phyloP scores from a whole-genome alignment of 441 rosid species.

The Populus hybrid region DNA sequence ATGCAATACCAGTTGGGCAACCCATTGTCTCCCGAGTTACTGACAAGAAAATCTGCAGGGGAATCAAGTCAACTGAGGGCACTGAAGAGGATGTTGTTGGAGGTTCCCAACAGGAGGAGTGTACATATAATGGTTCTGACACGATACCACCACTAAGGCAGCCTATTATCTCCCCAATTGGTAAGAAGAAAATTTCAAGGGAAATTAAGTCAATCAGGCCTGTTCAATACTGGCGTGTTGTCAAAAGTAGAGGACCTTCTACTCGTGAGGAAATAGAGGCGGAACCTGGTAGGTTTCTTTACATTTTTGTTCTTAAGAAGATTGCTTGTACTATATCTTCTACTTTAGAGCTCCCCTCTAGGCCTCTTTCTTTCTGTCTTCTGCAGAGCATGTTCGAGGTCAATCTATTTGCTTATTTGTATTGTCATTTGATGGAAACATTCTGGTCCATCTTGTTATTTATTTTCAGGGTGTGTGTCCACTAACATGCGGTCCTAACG shows the following conservation, averaged over 20 bases:
- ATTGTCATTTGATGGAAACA: neutral
- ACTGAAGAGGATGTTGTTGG: constrained; percentile 21
- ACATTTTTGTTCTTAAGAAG: neutral
- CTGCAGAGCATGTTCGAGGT: neutral
- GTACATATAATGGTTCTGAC: constrained; percentile 8
- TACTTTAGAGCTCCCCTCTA: neutral
- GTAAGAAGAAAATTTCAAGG: constrained; percentile 13
- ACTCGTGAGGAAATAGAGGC: constrained; percentile 12
- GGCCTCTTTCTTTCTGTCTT: neutral
- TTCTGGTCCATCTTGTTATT: neutral
- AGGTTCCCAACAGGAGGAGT: constrained; percentile 18
- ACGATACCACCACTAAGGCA: neutral
- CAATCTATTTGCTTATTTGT: neutral
- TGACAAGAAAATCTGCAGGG: constrained; percentile 13
- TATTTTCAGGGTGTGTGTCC: neutral
- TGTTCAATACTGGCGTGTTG: neutral
- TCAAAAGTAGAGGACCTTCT: neutral
- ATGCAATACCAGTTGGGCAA: neutral
- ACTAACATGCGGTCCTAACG: neutral
- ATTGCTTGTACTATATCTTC: neutral
- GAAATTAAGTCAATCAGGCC: constrained; percentile 4
- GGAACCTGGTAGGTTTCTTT: constrained; percentile 21
- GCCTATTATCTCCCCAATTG: constrained; percentile 15
- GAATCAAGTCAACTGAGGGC: constrained; percentile 1
- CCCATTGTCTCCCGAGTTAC: constrained; percentile 11